A percentile compares a stretch with the other conserved stretches of the same genome.
These are phyloP conservation scores for Phtheirospermum japonicum DNA, from an alignment of 257 asterid species.

Conservation along the genomic window DNA sequence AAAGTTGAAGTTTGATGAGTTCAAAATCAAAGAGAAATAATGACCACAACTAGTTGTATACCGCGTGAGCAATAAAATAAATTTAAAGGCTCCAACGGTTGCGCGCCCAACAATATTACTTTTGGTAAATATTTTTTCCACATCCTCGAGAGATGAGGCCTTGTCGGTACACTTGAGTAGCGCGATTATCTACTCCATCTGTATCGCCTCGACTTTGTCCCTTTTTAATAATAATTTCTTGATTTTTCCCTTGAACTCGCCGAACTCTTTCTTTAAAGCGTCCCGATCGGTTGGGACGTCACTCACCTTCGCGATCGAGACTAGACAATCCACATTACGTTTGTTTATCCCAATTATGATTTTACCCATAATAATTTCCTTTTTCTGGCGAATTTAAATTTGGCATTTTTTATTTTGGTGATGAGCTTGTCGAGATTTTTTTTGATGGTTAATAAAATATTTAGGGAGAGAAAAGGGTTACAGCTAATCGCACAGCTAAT, in stretches of 20 bases:
- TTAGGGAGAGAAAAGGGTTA: slow-evolving; percentile 46
- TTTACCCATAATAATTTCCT: slow-evolving; percentile 50
- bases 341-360: slow-evolving; percentile 53
- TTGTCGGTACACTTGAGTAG: slow-evolving; percentile 54
- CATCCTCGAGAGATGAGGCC: slow-evolving; percentile 48
- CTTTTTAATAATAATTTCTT: slow-evolving; percentile 46
- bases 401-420: slow-evolving; percentile 42
- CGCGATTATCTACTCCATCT: slow-evolving; percentile 66
- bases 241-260: slow-evolving; percentile 50
- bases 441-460: slow-evolving; percentile 37
- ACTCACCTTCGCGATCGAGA: slow-evolving; percentile 55
- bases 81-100: slow-evolving; percentile 51
- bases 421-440: slow-evolving; percentile 43
- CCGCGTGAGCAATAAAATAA: slow-evolving; percentile 63
- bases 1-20: too few species aligned
- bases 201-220: slow-evolving; percentile 58
- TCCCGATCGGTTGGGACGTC: slow-evolving; percentile 54
- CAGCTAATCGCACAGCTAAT: slow-evolving; percentile 42
- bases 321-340: slow-evolving; percentile 51
- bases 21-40: too few species aligned
- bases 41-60: too few species aligned
- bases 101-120: slow-evolving; percentile 50
- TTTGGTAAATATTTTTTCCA: slow-evolving; percentile 44
- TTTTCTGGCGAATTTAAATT: slow-evolving; percentile 47
- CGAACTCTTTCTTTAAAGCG: slow-evolving; percentile 47